Base-by-base conservation (phyloP, 805 yeast species). In the Suhomyces faveliae region DNA sequence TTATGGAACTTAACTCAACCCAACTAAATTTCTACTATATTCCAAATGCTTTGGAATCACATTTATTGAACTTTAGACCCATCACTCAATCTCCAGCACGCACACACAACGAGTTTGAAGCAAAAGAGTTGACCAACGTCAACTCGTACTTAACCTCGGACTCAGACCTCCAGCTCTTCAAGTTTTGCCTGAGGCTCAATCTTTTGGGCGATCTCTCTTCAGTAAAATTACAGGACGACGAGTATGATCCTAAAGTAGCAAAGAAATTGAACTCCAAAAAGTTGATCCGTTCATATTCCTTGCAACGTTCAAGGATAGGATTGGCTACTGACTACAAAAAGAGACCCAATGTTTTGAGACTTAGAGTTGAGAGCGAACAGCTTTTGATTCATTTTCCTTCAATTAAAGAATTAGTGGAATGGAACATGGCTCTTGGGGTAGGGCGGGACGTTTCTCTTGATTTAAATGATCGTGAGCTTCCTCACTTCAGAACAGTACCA, bases 371-470 rank as follows among this genome's bases (percentile, higher is more conserved):
- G 66, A 79, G 85, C 35, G 90, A 88, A 63, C 98, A 92, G 64
- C 77, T 89, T 51, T 63, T 92, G 37, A 54, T 92, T 2, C 82
- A 80, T 47, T 88, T 88, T 57, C 63, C 78, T 1, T 72, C 76
- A 37, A 76, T 84, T 3, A 81, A 80, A 56, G 84, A 81, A 30
- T 76, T 89, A 75, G 80, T 92, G 44, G 80, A 79, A 35, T 92
- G 97, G 97, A 78, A 88, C 49, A 76, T 80, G 58, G 83, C 82
- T 40, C 50, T 94, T 13, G 80, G 81, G 46, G 78, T 83, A 9
- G 97, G 94, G 0, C 84, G 85, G 43, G 94, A 87, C 55, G 80
- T 91, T 25, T 74, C 96, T 2, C 71, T 90, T 43, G 97, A 94
- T 52, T 61, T 92, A 19, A 82, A 77, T 27, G 76, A 79, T 40